Percentiles rank a stretch among this genome's conserved stretches.
These are phyloP conservation scores for Venustampulla echinocandica DNA, from an alignment of 495 filamentous ascomycete genomes.

Conservation along the genomic window DNA sequence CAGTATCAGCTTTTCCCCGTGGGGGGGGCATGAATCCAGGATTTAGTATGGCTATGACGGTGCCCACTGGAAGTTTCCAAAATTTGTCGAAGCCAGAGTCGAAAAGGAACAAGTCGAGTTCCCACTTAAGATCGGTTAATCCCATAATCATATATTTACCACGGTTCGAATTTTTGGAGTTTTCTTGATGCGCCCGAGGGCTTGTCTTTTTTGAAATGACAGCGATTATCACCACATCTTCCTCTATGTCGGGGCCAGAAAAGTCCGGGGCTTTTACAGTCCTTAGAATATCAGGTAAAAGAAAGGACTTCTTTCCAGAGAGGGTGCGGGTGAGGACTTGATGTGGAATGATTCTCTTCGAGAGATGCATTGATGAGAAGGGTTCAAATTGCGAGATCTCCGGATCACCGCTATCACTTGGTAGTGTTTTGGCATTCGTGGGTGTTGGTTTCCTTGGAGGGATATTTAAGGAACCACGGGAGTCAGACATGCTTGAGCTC, in stretches of 20 bases:
- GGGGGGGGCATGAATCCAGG: constrained; percentile 83
- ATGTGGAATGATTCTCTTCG: constrained; percentile 80
- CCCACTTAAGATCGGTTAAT: constrained; percentile 83
- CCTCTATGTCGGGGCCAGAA: constrained; percentile 72
- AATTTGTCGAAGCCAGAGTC: constrained; percentile 81
- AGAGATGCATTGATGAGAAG: constrained; percentile 77
- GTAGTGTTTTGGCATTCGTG: constrained; percentile 16
- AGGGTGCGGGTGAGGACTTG: constrained; percentile 66
- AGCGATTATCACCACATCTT: constrained; percentile 79
- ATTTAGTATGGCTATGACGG: constrained; percentile 87
- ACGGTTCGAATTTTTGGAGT: constrained; percentile 30
- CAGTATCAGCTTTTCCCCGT: constrained; percentile 59
- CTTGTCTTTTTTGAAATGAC: constrained; percentile 82
- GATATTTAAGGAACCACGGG: constrained; percentile 5
- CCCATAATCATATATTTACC: constrained; percentile 86
- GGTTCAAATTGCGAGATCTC: constrained; percentile 56
- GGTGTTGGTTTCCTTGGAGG: constrained; percentile 19
- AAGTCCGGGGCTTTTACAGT: constrained; percentile 77
- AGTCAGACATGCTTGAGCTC: constrained; percentile 10
- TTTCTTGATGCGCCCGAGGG: constrained; percentile 51
- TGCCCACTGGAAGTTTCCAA: constrained; percentile 82
- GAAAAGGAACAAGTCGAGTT: constrained; percentile 87
- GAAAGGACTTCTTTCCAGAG: constrained; percentile 62
- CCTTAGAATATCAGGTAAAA: constrained; percentile 74
- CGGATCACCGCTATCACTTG: constrained; percentile 26